These are phyloP conservation scores for Lindgomyces ingoldianus DNA, from an alignment of 495 filamentous ascomycete genomes.

Conservation along the genomic window DNA sequence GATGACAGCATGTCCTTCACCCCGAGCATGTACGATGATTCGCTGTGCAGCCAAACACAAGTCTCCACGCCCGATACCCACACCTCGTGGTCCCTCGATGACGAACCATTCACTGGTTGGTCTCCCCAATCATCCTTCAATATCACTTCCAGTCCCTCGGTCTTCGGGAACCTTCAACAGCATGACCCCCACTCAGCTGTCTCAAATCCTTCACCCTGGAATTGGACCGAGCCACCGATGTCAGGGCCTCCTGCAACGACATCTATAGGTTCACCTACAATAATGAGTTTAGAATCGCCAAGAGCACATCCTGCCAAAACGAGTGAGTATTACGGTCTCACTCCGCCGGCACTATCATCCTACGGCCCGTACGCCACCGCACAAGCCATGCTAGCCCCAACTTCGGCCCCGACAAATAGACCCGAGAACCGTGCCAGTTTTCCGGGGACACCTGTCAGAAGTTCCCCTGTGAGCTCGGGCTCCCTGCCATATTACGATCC, in stretches of 20 bases:
- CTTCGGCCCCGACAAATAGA: not conserved
- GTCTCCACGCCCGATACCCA: slow-evolving; percentile 27
- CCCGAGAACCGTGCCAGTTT: not conserved
- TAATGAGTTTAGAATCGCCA: not conserved
- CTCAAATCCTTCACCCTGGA: slow-evolving; percentile 12
- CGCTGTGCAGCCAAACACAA: slow-evolving; percentile 14
- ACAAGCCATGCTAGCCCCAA: not conserved
- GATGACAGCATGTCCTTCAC: slow-evolving; percentile 19
- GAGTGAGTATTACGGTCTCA: not conserved
- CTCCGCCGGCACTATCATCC: not conserved
- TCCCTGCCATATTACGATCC: slow-evolving; percentile 13
- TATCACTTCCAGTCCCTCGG: not conserved
- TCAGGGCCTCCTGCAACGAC: not conserved
- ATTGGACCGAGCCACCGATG: slow-evolving; percentile 20
- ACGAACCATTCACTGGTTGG: slow-evolving; percentile 18
- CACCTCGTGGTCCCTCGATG: slow-evolving; percentile 16
- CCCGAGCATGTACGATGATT: slow-evolving; percentile 7
- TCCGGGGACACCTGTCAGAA: not conserved
- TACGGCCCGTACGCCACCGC: slow-evolving; percentile 9
- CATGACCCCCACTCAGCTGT: not conserved
- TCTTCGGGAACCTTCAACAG: not conserved
- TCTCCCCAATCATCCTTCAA: slow-evolving; percentile 11
- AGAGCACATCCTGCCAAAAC: not conserved
- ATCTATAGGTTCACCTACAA: slow-evolving; percentile 1
- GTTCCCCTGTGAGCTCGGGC: not conserved